Percentiles rank a stretch among this genome's conserved stretches.
These are phyloP conservation scores for Penicillium desertorum DNA, from an alignment of 495 filamentous ascomycete species.

Conservation along the genomic window DNA sequence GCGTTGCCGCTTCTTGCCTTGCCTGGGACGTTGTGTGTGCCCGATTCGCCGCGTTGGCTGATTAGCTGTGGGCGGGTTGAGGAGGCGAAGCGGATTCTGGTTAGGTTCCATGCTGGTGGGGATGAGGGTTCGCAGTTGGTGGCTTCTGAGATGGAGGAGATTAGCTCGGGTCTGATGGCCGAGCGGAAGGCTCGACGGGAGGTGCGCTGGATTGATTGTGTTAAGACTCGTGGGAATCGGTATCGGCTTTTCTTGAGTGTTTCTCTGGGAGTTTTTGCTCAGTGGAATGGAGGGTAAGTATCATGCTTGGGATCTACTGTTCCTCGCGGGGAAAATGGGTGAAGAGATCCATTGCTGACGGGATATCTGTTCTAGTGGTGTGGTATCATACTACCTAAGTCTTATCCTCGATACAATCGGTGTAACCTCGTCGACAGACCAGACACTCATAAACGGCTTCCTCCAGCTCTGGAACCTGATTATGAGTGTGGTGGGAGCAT, in stretches of 20 bases:
- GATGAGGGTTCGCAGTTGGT: constrained; percentile 18
- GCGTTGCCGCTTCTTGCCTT: constrained; percentile 39
- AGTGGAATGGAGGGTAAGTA: constrained; percentile 15
- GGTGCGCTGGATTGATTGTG: constrained; percentile 7
- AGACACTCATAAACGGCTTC: constrained; percentile 30
- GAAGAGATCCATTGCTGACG: not conserved
- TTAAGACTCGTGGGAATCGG: constrained; percentile 14
- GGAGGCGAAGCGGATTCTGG: constrained; percentile 45
- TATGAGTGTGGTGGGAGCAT: constrained; percentile 41
- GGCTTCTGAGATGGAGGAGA: constrained; percentile 10
- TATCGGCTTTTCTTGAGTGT: constrained; percentile 15
- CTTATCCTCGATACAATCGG: constrained; percentile 55
- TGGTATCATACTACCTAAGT: constrained; percentile 59
- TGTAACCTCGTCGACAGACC: constrained; percentile 43
- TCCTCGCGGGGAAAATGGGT: not conserved
- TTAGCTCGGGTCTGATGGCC: not conserved
- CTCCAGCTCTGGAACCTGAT: constrained; percentile 18
- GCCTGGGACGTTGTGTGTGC: constrained; percentile 31
- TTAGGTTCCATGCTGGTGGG: constrained; percentile 52
- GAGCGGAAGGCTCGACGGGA: not conserved
- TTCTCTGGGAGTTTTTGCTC: constrained; percentile 14
- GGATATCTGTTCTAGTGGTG: constrained; percentile 14
- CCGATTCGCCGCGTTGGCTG: constrained; percentile 35
- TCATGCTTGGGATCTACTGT: not conserved
- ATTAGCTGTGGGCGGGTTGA: constrained; percentile 47